Percentiles rank a stretch among this genome's conserved stretches.
These are phyloP conservation scores for Lentinus tigrinus DNA, from an alignment of 768 basidiomycete genomes.

Conservation along the genomic window DNA sequence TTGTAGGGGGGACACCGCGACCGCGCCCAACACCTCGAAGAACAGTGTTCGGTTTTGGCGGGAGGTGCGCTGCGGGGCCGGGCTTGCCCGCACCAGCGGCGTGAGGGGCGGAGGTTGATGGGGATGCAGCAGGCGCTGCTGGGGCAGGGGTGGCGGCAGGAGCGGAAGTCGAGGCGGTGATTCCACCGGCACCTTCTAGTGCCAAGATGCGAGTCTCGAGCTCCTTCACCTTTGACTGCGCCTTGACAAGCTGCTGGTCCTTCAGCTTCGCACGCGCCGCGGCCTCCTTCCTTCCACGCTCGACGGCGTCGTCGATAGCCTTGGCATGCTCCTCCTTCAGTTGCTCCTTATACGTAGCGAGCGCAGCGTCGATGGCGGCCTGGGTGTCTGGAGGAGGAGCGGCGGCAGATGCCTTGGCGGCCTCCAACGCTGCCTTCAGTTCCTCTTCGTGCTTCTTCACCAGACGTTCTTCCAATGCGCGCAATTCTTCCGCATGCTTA, in stretches of 20 bases:
- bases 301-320: conserved; percentile 65
- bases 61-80: conserved; percentile 14
- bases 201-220: conserved; percentile 62
- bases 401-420: conserved; percentile 37
- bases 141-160: conserved; percentile 11
- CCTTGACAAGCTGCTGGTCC: conserved; percentile 63
- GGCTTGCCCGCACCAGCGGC: conserved; percentile 17
- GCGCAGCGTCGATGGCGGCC: conserved; percentile 48
- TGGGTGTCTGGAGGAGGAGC: conserved; percentile 37
- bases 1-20: conserved; percentile 22
- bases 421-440: conserved; percentile 52
- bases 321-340: conserved; percentile 56
- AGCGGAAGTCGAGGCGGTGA: conserved; percentile 30
- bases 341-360: conserved; percentile 42
- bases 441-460: conserved; percentile 51
- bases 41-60: conserved; percentile 30
- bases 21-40: conserved; percentile 34
- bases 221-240: conserved; percentile 63
- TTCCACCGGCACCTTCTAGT: conserved; percentile 47
- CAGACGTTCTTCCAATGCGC: conserved; percentile 52
- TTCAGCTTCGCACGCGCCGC: conserved; percentile 64
- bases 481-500: conserved; percentile 61
- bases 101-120: background rate
- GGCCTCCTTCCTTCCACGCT: conserved; percentile 66
- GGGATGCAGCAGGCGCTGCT: conserved; percentile 20